phyloP scores from a whole-genome alignment of 345 rosid genomes.

The Lepidium africanum region DNA sequence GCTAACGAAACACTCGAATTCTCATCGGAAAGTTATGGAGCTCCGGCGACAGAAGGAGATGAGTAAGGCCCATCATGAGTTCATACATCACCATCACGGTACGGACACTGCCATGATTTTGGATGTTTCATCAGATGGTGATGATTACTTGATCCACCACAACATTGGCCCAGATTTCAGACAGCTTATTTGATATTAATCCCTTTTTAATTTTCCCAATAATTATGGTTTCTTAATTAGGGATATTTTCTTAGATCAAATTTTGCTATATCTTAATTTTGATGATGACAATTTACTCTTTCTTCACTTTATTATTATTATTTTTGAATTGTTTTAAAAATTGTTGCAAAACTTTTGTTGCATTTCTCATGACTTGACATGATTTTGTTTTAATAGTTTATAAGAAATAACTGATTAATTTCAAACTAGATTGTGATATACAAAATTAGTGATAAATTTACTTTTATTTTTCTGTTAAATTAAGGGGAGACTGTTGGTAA shows the following conservation, averaged over 20 bases:
- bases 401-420: too few relatives aligned
- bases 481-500: conserved; percentile 21
- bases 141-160: conserved; percentile 81
- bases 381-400: too few relatives aligned
- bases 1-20: conserved; percentile 24
- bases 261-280: conserved; percentile 29
- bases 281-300: conserved; percentile 5
- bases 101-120: conserved; percentile 36
- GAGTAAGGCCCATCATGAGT: conserved; percentile 39
- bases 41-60: conserved; percentile 33
- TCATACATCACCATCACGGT: conserved; percentile 47
- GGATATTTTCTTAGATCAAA: conserved; percentile 21
- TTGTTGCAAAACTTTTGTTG: conserved; percentile 9
- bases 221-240: conserved; percentile 14
- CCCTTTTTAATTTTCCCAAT: conserved; percentile 25
- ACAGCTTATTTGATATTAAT: conserved; percentile 48
- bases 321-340: background rate
- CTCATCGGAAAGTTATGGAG: conserved; percentile 36
- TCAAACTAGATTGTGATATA: background rate
- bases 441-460: background rate
- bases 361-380: conserved; percentile 6
- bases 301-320: background rate
- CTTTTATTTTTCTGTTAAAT: too few relatives aligned
- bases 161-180: conserved; percentile 78
- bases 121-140: conserved; percentile 63